These are phyloP conservation scores for Taiwanofungus camphoratus DNA, from an alignment of 1,284 basidiomycete genomes.

Conservation along the genomic window DNA sequence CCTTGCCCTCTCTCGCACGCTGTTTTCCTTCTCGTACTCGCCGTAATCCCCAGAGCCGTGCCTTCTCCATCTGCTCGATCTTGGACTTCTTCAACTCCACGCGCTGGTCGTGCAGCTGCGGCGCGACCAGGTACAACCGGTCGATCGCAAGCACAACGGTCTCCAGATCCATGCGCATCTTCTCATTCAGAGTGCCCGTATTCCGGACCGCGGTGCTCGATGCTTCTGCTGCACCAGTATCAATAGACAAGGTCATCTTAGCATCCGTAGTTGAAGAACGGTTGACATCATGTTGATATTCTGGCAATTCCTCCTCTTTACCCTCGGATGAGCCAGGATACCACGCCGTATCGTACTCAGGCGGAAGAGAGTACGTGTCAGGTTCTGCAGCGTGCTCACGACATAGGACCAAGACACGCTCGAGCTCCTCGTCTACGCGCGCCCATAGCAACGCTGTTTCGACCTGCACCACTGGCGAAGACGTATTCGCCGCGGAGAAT, in stretches of 20 bases:
- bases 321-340: conserved; percentile 27
- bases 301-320: conserved; percentile 39
- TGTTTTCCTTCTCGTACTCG: conserved; percentile 38
- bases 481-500: conserved; percentile 11
- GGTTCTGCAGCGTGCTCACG: conserved; percentile 22
- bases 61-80: conserved; percentile 59
- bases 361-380: conserved; percentile 44
- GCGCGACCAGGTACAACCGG: conserved; percentile 73
- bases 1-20: conserved; percentile 30
- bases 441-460: conserved; percentile 70
- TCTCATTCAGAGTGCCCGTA: conserved; percentile 43
- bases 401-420: conserved; percentile 60
- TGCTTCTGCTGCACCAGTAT: not conserved
- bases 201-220: conserved; percentile 3
- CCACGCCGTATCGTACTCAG: conserved; percentile 57
- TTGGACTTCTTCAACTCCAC: conserved; percentile 74
- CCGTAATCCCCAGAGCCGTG: conserved; percentile 31
- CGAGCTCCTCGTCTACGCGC: conserved; percentile 67
- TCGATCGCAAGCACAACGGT: conserved; percentile 82
- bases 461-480: conserved; percentile 47
- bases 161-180: conserved; percentile 78
- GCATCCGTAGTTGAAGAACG: conserved; percentile 28
- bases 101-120: conserved; percentile 82
- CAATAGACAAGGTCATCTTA: conserved; percentile 6
- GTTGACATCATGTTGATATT: conserved; percentile 47